Evolutionary conservation across 2,329 filamentous ascomycete species (phyloP).

Genomic region (Ophiognomonia clavigignenti-juglandacearum): DNA sequence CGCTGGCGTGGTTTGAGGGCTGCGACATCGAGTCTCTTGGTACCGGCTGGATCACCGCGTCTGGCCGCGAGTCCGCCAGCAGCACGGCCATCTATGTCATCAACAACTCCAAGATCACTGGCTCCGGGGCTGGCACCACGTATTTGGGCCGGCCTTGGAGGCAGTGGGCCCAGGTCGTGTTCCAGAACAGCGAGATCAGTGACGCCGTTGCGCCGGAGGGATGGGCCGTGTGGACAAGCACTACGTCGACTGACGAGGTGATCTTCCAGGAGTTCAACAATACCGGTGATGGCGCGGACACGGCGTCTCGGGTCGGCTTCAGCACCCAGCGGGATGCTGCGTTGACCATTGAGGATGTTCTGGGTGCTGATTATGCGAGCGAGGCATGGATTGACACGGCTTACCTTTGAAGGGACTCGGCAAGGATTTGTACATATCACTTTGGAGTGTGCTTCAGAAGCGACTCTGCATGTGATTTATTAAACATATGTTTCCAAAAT

Average conservation of each 20-base stretch:
- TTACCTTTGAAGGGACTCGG: too few relatives aligned
- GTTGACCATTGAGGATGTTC: not conserved
- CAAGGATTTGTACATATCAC: too few relatives aligned
- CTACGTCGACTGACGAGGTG: conserved; percentile 38
- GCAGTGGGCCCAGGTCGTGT: conserved; percentile 43
- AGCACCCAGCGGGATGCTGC: not conserved
- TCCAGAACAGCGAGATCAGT: conserved; percentile 42
- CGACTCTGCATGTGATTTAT: too few relatives aligned
- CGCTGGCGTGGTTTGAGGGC: conserved; percentile 20
- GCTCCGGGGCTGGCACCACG: conserved; percentile 29
- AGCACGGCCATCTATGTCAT: conserved; percentile 37
- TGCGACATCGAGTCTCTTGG: conserved; percentile 42
- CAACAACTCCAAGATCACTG: conserved; percentile 41
- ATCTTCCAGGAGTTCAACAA: conserved; percentile 49
- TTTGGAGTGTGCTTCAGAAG: too few relatives aligned
- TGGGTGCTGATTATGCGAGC: not conserved
- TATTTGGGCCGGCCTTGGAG: conserved; percentile 51
- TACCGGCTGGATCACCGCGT: conserved; percentile 42
- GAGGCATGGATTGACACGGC: conserved; percentile 1
- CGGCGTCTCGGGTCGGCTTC: not conserved
- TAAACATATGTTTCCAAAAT: too few relatives aligned
- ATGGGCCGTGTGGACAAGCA: conserved; percentile 41
- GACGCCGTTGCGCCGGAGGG: conserved; percentile 46
- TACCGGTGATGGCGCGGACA: conserved; percentile 39
- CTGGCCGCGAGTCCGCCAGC: conserved; percentile 35